Evolutionary conservation across 179 eudicot genomes (phyloP), one percentile per base, ranked within the genome.

Genomic region (Vitellaria paradoxa): DNA sequence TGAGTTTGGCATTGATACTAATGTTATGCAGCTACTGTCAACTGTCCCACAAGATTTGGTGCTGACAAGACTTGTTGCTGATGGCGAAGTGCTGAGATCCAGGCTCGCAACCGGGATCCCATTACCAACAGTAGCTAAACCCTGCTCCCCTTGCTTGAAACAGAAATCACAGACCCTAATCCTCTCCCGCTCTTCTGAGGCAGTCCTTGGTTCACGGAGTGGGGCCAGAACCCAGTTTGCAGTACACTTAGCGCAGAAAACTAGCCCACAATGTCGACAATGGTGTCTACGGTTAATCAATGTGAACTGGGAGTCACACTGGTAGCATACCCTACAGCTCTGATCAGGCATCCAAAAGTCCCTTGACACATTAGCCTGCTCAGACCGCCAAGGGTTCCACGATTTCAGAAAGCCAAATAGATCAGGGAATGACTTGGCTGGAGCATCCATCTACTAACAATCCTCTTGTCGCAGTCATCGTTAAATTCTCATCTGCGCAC

Each of bases 341-440:
- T 92, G 76, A 82, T 96, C 98, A 56, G 97, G 98, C 99, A 96
- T 96, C 99, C 99, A 96, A 81, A 96, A 96, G 84, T 89, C 93
- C 90, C 93, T 89, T 1, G 98, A 92, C 80, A 89, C 91, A 81
- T 92, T 84, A 69, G 88, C 87, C 7, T 91, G 90, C 69, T 88
- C 91, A 17, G 87, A 76, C 79, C 87, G 85, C 91, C 92, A 86
- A 68, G 90, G 91, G 80, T 92, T 80, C 98, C 94, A 94, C 45
- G 91, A 86, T 81, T 85, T 96, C 73, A 94, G 82, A 68, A 81
- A 17, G 46, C 86, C 91, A 62, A 90, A 20, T 26, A 91, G 72
- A 83, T 89, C 91, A 83, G 85, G 75, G 56, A 71, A 79, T 70
- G 86, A 75, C 59, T 82, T 89, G 68, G 84, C 86, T 63, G 82